phyloP scores from a whole-genome alignment of 2,329 filamentous ascomycete genomes.

The Cladosporium phlei region DNA sequence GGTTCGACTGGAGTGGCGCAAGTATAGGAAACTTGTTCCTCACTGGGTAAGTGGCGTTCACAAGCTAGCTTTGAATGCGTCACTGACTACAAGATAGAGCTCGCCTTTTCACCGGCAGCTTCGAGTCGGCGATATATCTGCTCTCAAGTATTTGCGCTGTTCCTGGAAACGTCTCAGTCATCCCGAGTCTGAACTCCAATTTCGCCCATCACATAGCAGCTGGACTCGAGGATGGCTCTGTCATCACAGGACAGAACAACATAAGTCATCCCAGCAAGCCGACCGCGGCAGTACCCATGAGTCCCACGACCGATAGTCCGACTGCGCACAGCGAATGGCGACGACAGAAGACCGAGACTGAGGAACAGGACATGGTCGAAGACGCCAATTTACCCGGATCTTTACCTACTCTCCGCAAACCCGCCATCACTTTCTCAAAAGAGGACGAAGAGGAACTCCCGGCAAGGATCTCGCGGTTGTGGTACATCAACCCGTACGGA shows the following conservation, averaged over 20 bases:
- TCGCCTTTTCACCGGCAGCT: constrained; percentile 83
- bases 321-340: not conserved
- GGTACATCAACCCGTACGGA: constrained; percentile 99
- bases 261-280: constrained; percentile 78
- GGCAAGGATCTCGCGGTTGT: constrained; percentile 72
- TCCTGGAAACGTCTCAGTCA: constrained; percentile 67
- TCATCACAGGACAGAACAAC: constrained; percentile 87
- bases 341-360: constrained; percentile 35
- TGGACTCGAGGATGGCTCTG: constrained; percentile 66
- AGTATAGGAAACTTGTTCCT: constrained; percentile 50
- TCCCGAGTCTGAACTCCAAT: constrained; percentile 90
- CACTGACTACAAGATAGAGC: constrained; percentile 60
- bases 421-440: constrained; percentile 80
- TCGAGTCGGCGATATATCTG: constrained; percentile 88
- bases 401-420: constrained; percentile 70
- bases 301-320: not conserved
- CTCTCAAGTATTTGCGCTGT: constrained; percentile 84
- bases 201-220: constrained; percentile 94
- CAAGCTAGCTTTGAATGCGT: constrained; percentile 42
- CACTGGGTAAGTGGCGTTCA: constrained; percentile 53
- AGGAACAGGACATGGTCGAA: constrained; percentile 63
- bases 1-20: constrained; percentile 47
- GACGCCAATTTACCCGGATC: constrained; percentile 79
- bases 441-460: constrained; percentile 67
- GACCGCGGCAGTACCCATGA: constrained; percentile 38